Base-by-base conservation (phyloP, 1,284 basidiomycete genomes). In the Stygiomarasmius scandens region DNA sequence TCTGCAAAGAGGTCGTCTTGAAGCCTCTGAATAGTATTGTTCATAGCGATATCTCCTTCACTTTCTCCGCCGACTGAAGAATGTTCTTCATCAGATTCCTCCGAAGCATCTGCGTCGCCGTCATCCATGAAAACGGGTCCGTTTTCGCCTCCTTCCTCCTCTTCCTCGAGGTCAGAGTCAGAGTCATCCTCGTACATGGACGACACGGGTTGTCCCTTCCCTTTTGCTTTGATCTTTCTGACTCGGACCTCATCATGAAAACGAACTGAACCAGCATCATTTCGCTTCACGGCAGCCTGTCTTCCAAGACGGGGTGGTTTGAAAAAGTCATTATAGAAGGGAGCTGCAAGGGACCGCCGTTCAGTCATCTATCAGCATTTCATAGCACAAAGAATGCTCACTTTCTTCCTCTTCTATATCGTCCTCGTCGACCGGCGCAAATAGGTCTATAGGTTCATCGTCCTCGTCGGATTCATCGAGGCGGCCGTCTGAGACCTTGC, bases 171-270 rank as follows among this genome's bases (percentile, higher is more conserved):
- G 2, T 75, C 68, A 10, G 72, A 69, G 0, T 71, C 72, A 1
- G 75, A 74, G 2, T 72, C 72, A 12, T 70, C 66, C 0, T 69
- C 71, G 11, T 79, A 66, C 64, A 78, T 69, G 20, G 69, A 62
- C 3, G 74, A 76, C 22, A 85, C 64, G 2, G 85, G 81, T 46
- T 81, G 72, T 49, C 79, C 82, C 68, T 83, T 85, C 47, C 89
- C 87, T 43, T 83, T 84, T 1, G 85, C 75, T 66, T 85, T 86
- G 66, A 93, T 90, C 44, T 83, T 89, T 71, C 87, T 92, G 38
- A 94, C 89, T 52, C 86, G 79, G 27, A 95, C 93, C 67, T 89
- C 80, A 20, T 93, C 90, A 68, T 89, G 82, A 69, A 95, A 95
- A 24, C 89, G 86, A 8, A 95, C 92, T 58, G 76, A 78, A 44